Percentiles rank a stretch among this genome's conserved stretches.
Evolutionary conservation across 108 stramenopile species (phyloP).

Genomic region (Nitzschia palea): DNA sequence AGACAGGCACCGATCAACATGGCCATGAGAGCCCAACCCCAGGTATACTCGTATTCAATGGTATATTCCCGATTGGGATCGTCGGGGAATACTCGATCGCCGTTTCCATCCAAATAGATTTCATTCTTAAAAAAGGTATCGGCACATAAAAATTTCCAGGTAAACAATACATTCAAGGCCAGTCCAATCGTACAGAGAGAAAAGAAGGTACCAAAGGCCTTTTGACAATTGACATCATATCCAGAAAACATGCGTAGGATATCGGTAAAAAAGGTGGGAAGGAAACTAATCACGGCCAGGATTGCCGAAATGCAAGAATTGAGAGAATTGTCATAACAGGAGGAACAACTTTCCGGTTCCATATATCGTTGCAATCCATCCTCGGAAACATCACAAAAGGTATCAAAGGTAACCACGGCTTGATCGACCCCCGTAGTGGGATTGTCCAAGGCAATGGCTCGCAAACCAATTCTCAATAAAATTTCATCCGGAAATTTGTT

Average conservation of each 20-base stretch:
- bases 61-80: background rate
- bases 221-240: conserved; percentile 49
- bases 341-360: conserved; percentile 22
- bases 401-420: conserved; percentile 34
- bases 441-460: conserved; percentile 32
- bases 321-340: conserved; percentile 19
- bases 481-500: conserved; percentile 2
- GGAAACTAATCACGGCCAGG: conserved; percentile 14
- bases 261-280: conserved; percentile 34
- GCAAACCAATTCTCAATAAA: conserved; percentile 30
- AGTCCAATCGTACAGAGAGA: conserved; percentile 26
- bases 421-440: background rate
- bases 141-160: conserved; percentile 25
- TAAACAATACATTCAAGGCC: conserved; percentile 24
- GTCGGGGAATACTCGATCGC: background rate
- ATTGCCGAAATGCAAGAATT: conserved; percentile 32
- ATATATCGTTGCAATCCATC: conserved; percentile 29
- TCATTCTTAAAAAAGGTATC: conserved; percentile 21
- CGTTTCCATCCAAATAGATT: conserved; percentile 11
- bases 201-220: conserved; percentile 18
- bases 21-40: conserved; percentile 27
- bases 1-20: conserved; percentile 24
- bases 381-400: conserved; percentile 27
- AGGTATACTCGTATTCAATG: conserved; percentile 16
- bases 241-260: conserved; percentile 36